A percentile compares a stretch with the other conserved stretches of the same genome.
These are phyloP conservation scores for Leonotis leonurus DNA, from an alignment of 257 asterid genomes.

Conservation along the genomic window DNA sequence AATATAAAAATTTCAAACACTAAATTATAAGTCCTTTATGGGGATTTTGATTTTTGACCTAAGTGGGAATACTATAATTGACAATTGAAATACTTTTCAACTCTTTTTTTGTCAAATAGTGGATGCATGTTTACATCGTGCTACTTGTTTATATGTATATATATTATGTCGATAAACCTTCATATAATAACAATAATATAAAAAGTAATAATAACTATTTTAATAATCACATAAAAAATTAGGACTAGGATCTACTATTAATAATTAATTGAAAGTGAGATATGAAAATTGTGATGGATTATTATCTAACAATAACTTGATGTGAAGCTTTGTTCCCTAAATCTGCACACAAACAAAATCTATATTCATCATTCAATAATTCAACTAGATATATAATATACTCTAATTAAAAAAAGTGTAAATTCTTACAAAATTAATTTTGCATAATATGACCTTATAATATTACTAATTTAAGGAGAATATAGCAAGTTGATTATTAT, in stretches of 20 bases:
- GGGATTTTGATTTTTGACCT: neutral
- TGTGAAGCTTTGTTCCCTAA: neutral
- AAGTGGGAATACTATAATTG: neutral
- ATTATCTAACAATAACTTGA: neutral
- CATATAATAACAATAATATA: neutral
- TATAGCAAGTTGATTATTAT: no score
- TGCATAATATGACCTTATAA: no score
- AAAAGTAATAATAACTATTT: neutral
- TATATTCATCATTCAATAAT: neutral
- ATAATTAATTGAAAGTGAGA: no score
- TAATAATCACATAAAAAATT: no score
- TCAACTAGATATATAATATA: neutral
- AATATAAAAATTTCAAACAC: neutral
- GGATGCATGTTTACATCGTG: neutral
- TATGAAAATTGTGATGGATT: neutral
- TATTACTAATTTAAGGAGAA: no score
- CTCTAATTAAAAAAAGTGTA: no score
- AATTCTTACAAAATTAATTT: no score
- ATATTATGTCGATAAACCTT: neutral
- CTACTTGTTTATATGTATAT: neutral
- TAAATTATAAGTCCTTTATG: neutral
- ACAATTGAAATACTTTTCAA: neutral
- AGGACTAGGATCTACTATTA: neutral
- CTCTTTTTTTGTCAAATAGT: neutral
- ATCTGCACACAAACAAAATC: neutral